Base-by-base conservation (phyloP, 2,329 filamentous ascomycete genomes). In the Neopestalotiopsis clavispora region DNA sequence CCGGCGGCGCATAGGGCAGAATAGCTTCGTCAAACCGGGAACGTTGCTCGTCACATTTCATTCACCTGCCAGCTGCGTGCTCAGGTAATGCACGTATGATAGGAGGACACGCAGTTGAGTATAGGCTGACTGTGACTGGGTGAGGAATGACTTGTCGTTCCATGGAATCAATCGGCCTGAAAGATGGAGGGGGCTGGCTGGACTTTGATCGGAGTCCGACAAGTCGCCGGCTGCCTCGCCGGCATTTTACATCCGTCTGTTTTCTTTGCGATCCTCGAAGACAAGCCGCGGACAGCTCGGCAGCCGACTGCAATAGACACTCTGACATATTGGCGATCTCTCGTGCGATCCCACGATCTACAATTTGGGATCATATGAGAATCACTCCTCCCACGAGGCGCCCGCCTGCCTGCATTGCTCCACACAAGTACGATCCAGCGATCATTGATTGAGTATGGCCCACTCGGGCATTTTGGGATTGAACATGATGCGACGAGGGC, bases 281-380 rank as follows among this genome's bases (percentile, higher is more conserved):
- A 45, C 17, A n/a, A 42, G 13, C 28, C 45, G 45, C 63, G 45
- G 63, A 57, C 63, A 34, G 49, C 45, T 66, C 49, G 63, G 63
- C 42, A 57, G 32, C 28, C 23, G 32, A 57, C 34, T 10, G 10
- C 34, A 38, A 38, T 38, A 7, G 34, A 38, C 34, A 28, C 23
- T 28, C 23, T 28, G 32, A 28, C 38, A 13, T 13, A 62, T 62
- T n/a, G 38, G 34, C 17, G 17, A 52, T 23, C 20, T 17, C 45
- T 52, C 45, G 6, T 52, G 30, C 34, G 34, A 63, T 23, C 60
- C 60, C 12, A n/a, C 60, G 28, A 63, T 63, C 45, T 52, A 9
- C 14, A 14, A 6, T 9, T 23, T 23, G 23, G 14, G 17, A 60
- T 20, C 23, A 30, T 7, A 6, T 17, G 57, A 30, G 32, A 10